Conservation (phyloP, 2,329 filamentous ascomycete species). For the Exophiala sp. region DNA sequence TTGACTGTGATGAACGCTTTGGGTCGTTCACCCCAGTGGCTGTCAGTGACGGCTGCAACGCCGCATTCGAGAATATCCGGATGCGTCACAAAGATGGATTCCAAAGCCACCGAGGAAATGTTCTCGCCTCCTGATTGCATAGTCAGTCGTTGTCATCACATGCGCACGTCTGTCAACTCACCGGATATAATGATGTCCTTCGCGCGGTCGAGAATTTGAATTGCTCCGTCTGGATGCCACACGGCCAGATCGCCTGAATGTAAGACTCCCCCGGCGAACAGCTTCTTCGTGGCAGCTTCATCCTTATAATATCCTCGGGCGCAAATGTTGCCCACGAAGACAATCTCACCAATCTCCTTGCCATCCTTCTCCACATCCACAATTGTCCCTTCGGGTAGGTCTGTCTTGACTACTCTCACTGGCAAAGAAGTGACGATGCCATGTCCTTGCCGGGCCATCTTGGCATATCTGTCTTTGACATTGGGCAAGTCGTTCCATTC, state of each 20-base stretch:
- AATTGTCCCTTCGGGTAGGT: conserved; percentile 55
- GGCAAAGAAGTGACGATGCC: conserved; percentile 80
- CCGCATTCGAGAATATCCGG: conserved; percentile 85
- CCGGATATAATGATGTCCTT: conserved; percentile 98
- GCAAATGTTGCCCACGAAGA: conserved; percentile 88
- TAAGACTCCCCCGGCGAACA: conserved; percentile 79
- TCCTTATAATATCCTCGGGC: conserved; percentile 90
- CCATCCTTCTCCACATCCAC: conserved; percentile 64
- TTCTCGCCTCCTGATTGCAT: conserved; percentile 73
- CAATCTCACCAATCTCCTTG: conserved; percentile 73
- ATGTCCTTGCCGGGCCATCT: conserved; percentile 91
- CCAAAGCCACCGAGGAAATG: conserved; percentile 87
- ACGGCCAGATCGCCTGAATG: conserved; percentile 92
- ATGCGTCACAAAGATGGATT: conserved; percentile 82
- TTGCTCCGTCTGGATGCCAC: conserved; percentile 82
- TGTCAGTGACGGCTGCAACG: conserved; percentile 79
- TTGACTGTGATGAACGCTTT: conserved; percentile 88
- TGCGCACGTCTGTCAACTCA: conserved; percentile 38
- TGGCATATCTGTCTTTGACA: conserved; percentile 69
- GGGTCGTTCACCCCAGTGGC: conserved; percentile 91
- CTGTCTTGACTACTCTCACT: conserved; percentile 72
- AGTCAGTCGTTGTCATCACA: background rate
- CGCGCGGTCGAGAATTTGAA: conserved; percentile 85
- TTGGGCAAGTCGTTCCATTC: conserved; percentile 68
- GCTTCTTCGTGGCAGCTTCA: conserved; percentile 70